Evolutionary conservation across 1,284 basidiomycete species (phyloP), one percentile per base, ranked within the genome.

Genomic region (Termitomyces sp.): DNA sequence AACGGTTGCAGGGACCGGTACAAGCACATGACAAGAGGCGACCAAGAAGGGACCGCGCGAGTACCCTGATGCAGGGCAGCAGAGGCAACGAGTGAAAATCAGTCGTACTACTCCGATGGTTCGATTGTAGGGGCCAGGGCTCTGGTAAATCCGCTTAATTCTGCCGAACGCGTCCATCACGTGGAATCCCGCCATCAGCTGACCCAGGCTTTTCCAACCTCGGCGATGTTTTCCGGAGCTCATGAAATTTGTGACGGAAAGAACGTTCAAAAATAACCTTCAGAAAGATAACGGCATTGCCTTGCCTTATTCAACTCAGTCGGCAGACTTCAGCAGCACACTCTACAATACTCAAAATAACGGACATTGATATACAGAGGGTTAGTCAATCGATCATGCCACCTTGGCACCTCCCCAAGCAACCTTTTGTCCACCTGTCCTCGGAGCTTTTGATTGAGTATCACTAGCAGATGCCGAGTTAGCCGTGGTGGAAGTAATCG

Each of bases 341-440:
- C 9, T 48, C 28, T n/a, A 28, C 47, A 44, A 49, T 39, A 39
- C 36, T 49, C 26, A 19, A 43, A 42, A 44, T 39, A 26, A 52
- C 13, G 24, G 21, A 43, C 46, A 53, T 33, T 19, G 21, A 15
- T 17, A 52, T n/a, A 50, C 13, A 4, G 36, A 12, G n/a, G n/a
- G n/a, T n/a, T n/a, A n/a, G 12, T 8, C 13, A 15, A 49, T 44
- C 44, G 5, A 56, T 61, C 53, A 63, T 28, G 61, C 65, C 55
- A 67, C 70, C 61, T 80, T 81, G 31, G 70, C 75, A 38, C 72
- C 76, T 55, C 80, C 83, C 83, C 83, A 85, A n/a, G 79, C 82
- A 48, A 82, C 79, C 61, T 82, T 85, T 60, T 72, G 76, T 12
- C 65, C 68, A 13, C 66, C 65, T 38, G 60, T 64, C 53, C 65